Conservation (phyloP, 495 filamentous ascomycete species). For the Achaetomiella virescens region DNA sequence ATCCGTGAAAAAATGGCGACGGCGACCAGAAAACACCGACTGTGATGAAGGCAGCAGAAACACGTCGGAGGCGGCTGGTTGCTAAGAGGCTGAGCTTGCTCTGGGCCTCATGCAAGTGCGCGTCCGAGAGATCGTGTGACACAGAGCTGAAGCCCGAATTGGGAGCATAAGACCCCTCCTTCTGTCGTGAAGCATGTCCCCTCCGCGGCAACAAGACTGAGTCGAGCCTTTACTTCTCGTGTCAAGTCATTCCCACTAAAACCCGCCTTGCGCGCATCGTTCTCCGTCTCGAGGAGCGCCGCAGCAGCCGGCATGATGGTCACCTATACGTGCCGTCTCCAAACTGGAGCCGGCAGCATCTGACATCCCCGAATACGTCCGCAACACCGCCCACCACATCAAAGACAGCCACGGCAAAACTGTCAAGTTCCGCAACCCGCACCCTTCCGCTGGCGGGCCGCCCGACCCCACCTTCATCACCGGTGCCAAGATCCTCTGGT, state of each 20-base stretch:
- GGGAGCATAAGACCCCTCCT: too few relatives aligned
- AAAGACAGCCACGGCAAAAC: slow-evolving; percentile 29
- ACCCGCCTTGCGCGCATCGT: slow-evolving; percentile 5
- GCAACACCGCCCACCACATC: slow-evolving; percentile 28
- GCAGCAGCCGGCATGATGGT: slow-evolving; percentile 14
- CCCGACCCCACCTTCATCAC: not conserved
- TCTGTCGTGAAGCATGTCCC: not conserved
- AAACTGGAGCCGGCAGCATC: slow-evolving; percentile 12
- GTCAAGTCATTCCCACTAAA: not conserved
- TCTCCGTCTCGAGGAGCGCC: slow-evolving; percentile 11
- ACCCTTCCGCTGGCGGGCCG: slow-evolving; percentile 25
- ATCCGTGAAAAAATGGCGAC: too few relatives aligned
- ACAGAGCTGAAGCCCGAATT: too few relatives aligned
- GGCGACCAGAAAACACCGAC: too few relatives aligned
- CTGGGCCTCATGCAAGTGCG: too few relatives aligned
- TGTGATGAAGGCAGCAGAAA: too few relatives aligned
- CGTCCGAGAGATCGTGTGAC: too few relatives aligned
- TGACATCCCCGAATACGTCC: slow-evolving; percentile 23
- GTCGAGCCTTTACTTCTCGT: not conserved
- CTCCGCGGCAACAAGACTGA: not conserved
- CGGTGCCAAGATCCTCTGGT: slow-evolving; percentile 12
- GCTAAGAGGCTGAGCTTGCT: too few relatives aligned
- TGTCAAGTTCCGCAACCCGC: slow-evolving; percentile 31
- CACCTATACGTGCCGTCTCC: slow-evolving; percentile 19
- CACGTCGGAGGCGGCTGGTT: too few relatives aligned